Evolutionary conservation across 2,329 filamentous ascomycete genomes (phyloP), one percentile per base, ranked within the genome.

Genomic region (Basipetospora sp.): DNA sequence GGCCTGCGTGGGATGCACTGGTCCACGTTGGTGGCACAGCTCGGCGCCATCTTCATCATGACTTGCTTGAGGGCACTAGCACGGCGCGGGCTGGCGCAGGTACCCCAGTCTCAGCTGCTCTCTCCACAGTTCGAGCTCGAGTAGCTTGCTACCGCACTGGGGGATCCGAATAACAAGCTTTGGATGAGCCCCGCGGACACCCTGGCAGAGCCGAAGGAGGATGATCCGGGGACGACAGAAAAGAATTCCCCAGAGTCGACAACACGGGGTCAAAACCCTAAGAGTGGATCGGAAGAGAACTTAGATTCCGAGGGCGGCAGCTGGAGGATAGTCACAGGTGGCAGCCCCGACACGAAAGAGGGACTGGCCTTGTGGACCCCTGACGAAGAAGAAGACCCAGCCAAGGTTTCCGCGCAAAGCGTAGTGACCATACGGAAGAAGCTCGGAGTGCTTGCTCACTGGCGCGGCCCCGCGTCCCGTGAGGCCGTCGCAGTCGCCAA

Each of bases 1-100:
- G 31, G 31, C 4, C 34, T 52, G 15, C 45, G 50, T 4, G 45
- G 40, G 1, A 45, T 50, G 44, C 47, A 53, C 33, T 53, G 48
- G 47, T 50, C 50, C 1, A 45, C 41, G 1, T 42, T 49, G 4
- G 31, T 53, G 17, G 41, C 40, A 6, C 51, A 53, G 20, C 48
- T 55, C n/a, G 47, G 18, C 0, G 45, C 43, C 8, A 47, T 43
- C 1, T 1, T 48, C 8, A 17, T 19, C 10, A 36, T 36, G 34
- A 29, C 34, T 8, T 8, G 10, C 10, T 34, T 34, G 5, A 22
- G 32, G 18, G 32, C 20, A n/a, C 25, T 2, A 11, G 32, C 25
- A 3, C 32, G 32, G 2, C 32, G 17, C 10, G 18, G 4, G 14
- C 13, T 25, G 11, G 3, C 20, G 10, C 11, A 15, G 6, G 6